Conservation (phyloP, 2,329 filamentous ascomycete species). For the Cytospora mali region DNA sequence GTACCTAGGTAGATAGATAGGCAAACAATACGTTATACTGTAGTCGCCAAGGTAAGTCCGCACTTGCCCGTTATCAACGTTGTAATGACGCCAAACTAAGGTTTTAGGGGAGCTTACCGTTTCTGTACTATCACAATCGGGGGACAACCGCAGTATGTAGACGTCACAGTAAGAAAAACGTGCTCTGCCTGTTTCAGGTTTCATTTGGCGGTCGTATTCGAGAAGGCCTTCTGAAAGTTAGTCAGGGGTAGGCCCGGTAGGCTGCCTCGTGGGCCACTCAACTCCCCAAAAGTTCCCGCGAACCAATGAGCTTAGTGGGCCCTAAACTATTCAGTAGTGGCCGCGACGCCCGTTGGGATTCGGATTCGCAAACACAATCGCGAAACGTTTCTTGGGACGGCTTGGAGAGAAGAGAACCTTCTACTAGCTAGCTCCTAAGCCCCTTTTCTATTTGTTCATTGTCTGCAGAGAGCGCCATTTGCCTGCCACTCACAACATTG, state of each 20-base stretch:
- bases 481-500: conserved; percentile 1
- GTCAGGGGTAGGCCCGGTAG: conserved; percentile 19
- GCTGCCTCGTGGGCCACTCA: conserved; percentile 15
- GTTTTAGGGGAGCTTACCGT: neutral
- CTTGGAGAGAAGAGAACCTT: neutral
- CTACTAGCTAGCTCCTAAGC: neutral
- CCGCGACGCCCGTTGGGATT: neutral
- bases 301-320: conserved; percentile 1
- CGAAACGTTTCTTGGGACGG: neutral
- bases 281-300: neutral
- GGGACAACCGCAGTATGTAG: neutral
- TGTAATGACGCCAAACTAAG: neutral
- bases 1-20: no score
- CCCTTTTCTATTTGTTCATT: neutral
- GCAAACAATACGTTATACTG: no score
- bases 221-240: conserved; percentile 9
- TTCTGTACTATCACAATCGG: neutral
- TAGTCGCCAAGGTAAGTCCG: no score
- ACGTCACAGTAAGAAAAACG: conserved; percentile 17
- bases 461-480: conserved; percentile 13
- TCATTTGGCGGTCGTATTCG: conserved; percentile 23
- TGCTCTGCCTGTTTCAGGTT: conserved; percentile 16
- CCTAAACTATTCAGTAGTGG: neutral
- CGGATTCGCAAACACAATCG: neutral
- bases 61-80: no score